Base-by-base conservation (phyloP, 2,329 filamentous ascomycete genomes). In the Trichoderma sp. region DNA sequence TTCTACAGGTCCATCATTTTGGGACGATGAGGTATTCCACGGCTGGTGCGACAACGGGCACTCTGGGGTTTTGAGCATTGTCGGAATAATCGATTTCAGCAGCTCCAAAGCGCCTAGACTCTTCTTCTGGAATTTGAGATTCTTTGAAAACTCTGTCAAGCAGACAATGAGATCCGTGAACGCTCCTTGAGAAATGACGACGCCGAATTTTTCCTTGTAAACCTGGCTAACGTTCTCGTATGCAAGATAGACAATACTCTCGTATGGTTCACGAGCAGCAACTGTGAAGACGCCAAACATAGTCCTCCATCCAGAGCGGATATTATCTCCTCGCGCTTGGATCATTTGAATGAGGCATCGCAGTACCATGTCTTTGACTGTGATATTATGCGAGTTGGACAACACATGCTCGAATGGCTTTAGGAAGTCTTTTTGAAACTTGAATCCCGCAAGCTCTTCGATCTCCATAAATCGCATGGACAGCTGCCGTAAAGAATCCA, bases 201-300 rank as follows among this genome's bases (percentile, higher is more conserved):
- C 91, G 1, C 95, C 94, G 73, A 99, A 99, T 37, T 96, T 91
- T 31, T 93, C 94, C 79, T 93, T 96, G 84, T 98, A 99, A 24
- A 99, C 93, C 72, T 97, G 93, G 33, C 91, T 93, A 64, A 99
- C 95, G 77, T 97, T 97, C 76, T 99, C 96, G 77, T 96, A 99
- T 0, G 96, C 94, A 75, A 99, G 89, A 76, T 94, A 97, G 71
- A 99, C 96, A 73, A 99, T 97, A 72, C 90, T 91, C 83, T 99
- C 96, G 77, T 97, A 94, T 19, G 92, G 93, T 77, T 98, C 96
- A 71, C 91, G 87, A 21, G 96, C 96, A 33, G 96, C 96, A 47
- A 98, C 94, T 1, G 95, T 97, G 77, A 99, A 99, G 35, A 97
- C 95, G 4, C 95, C 96, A 80, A 99, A 98, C 95, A 99, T 99